Evolutionary conservation across 1,284 basidiomycete species (phyloP).

Genomic region (Farysia itapuensis): DNA sequence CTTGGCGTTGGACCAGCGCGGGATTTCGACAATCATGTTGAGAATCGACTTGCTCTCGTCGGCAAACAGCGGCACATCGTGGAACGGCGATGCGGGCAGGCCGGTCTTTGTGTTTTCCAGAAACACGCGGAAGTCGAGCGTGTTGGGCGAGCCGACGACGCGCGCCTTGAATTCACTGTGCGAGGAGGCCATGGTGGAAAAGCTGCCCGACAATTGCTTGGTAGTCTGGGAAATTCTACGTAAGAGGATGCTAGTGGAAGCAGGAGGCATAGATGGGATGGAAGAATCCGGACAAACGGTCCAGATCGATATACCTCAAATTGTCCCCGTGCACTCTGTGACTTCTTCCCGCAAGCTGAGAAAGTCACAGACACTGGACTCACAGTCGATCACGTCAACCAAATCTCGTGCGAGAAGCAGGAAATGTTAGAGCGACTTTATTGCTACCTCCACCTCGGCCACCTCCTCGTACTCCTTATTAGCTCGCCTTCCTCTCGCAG

Average conservation of each 20-base stretch:
- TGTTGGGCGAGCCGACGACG: constrained; percentile 83
- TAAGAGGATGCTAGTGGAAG: constrained; percentile 19
- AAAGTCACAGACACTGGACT: no score
- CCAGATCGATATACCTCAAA: no score
- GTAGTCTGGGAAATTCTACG: constrained; percentile 46
- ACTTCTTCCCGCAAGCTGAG: no score
- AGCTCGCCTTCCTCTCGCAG: no score
- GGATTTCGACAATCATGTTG: constrained; percentile 71
- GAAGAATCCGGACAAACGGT: no score
- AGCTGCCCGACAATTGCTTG: constrained; percentile 40
- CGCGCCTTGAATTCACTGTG: constrained; percentile 68
- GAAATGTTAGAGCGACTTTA: no score
- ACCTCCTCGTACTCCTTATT: no score
- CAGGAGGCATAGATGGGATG: no score
- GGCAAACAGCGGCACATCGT: constrained; percentile 59
- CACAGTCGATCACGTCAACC: no score
- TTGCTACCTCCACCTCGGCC: no score
- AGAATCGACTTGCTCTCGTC: constrained; percentile 67
- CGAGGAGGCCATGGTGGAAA: constrained; percentile 33
- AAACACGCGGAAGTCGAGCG: constrained; percentile 91
- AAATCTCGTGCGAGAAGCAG: no score
- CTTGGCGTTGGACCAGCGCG: constrained; percentile 97
- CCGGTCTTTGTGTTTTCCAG: constrained; percentile 67
- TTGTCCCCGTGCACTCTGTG: no score
- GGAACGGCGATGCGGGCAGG: constrained; percentile 56